These are phyloP conservation scores for Paramyrothecium roridum DNA, from an alignment of 2,329 filamentous ascomycete genomes.

Conservation along the genomic window DNA sequence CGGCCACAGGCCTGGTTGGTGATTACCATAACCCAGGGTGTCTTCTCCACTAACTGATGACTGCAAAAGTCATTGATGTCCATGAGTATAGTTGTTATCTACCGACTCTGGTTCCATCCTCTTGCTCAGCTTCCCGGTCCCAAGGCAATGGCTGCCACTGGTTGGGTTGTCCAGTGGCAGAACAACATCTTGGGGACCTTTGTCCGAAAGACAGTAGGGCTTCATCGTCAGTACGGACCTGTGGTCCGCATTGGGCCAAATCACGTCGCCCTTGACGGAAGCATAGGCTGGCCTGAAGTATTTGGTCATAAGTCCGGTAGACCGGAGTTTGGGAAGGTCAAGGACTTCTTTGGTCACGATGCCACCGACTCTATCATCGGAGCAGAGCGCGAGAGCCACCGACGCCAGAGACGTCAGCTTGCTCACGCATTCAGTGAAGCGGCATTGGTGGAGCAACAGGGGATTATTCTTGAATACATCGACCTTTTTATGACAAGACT, in stretches of 20 bases:
- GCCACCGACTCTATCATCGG: conserved; percentile 10
- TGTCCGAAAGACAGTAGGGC: conserved; percentile 11
- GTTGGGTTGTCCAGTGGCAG: conserved; percentile 12
- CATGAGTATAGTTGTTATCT: too few relatives aligned
- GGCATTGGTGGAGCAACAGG: conserved; percentile 25
- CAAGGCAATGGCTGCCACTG: conserved; percentile 12
- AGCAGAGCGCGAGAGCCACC: conserved; percentile 12
- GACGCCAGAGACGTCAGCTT: conserved; percentile 18
- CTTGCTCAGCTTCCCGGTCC: conserved; percentile 25
- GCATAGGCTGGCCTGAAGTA: conserved; percentile 29
- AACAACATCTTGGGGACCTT: conserved; percentile 12
- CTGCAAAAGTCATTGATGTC: too few relatives aligned
- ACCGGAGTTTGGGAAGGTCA: conserved; percentile 9
- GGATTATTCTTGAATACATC: conserved; percentile 19
- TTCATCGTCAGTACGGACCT: conserved; percentile 24
- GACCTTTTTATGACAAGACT: conserved; percentile 18
- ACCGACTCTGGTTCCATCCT: conserved; percentile 25
- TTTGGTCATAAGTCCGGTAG: conserved; percentile 17
- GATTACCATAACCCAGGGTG: too few relatives aligned
- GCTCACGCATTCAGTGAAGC: conserved; percentile 25
- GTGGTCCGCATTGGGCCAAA: conserved; percentile 39
- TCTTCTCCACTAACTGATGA: too few relatives aligned
- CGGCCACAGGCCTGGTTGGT: too few relatives aligned
- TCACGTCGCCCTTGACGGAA: conserved; percentile 30
- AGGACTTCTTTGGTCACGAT: conserved; percentile 7